Evolutionary conservation across 2,329 filamentous ascomycete genomes (phyloP).

Genomic region (Fusarium verrucosum): DNA sequence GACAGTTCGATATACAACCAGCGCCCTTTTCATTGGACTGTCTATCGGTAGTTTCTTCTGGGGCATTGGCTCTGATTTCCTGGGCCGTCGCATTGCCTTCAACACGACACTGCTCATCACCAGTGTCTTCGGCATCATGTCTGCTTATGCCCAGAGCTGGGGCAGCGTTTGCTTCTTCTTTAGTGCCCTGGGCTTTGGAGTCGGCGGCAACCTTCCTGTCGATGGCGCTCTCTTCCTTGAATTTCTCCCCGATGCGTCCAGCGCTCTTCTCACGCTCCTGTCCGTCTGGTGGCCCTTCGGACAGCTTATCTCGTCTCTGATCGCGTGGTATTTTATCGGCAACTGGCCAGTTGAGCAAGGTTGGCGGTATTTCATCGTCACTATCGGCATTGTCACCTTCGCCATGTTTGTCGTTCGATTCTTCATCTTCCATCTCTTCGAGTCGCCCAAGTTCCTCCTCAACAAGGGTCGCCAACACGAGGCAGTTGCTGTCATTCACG

Average conservation of each 20-base stretch:
- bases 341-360: slow-evolving; percentile 74
- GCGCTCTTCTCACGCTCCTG: slow-evolving; percentile 78
- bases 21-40: slow-evolving; percentile 78
- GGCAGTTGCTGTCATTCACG: slow-evolving; percentile 81
- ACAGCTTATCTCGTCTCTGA: slow-evolving; percentile 75
- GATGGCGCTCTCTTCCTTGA: slow-evolving; percentile 86
- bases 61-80: slow-evolving; percentile 80
- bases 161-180: slow-evolving; percentile 68
- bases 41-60: slow-evolving; percentile 82
- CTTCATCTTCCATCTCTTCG: slow-evolving; percentile 82
- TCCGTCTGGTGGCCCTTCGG: slow-evolving; percentile 89
- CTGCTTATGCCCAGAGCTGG: slow-evolving; percentile 76
- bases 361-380: slow-evolving; percentile 78
- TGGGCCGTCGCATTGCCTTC: slow-evolving; percentile 83
- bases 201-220: slow-evolving; percentile 80
- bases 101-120: slow-evolving; percentile 81
- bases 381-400: slow-evolving; percentile 77
- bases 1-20: slow-evolving; percentile 81
- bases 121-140: slow-evolving; percentile 75
- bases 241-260: slow-evolving; percentile 79
- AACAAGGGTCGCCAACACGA: slow-evolving; percentile 79
- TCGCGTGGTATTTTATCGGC: slow-evolving; percentile 81
- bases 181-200: slow-evolving; percentile 71
- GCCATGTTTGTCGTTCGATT: slow-evolving; percentile 81
- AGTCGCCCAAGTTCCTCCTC: slow-evolving; percentile 86